Percentiles rank a stretch among this genome's conserved stretches.
phyloP scores from a whole-genome alignment of 352 stramenopile genomes.

The Phytophthora sojae region DNA sequence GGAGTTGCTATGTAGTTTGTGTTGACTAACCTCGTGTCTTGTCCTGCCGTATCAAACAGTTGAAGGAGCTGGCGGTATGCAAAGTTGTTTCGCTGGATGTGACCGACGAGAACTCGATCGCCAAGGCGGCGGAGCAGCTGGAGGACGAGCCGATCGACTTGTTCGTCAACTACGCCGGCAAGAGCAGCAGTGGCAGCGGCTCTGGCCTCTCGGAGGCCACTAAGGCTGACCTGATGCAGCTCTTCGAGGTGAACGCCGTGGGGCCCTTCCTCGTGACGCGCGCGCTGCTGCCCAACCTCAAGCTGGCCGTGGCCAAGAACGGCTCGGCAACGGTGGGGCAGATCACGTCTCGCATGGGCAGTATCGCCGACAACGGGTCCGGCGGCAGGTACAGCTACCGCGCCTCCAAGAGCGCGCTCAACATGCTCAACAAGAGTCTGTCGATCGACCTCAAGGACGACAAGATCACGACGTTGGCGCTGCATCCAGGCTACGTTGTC shows the following conservation, averaged over 20 bases:
- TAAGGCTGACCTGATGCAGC: slow-evolving; percentile 55
- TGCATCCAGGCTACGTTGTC: slow-evolving; percentile 65
- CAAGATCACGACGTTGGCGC: slow-evolving; percentile 49
- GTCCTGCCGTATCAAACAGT: slow-evolving; percentile 9
- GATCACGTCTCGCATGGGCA: slow-evolving; percentile 66
- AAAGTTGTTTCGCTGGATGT: slow-evolving; percentile 43
- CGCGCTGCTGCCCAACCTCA: slow-evolving; percentile 55
- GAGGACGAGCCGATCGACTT: slow-evolving; percentile 60
- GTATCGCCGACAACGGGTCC: no score
- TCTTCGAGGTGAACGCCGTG: slow-evolving; percentile 71
- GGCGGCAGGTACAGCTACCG: slow-evolving; percentile 70
- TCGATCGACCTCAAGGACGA: slow-evolving; percentile 52
- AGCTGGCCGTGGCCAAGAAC: slow-evolving; percentile 35
- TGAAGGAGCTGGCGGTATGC: slow-evolving; percentile 28
- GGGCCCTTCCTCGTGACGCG: slow-evolving; percentile 64
- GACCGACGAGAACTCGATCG: slow-evolving; percentile 48
- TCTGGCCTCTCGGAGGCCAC: slow-evolving; percentile 29
- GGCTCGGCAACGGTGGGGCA: slow-evolving; percentile 52
- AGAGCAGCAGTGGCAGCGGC: slow-evolving; percentile 42
- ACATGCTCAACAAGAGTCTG: slow-evolving; percentile 67
- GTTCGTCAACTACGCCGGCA: slow-evolving; percentile 71
- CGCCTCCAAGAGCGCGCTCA: slow-evolving; percentile 72
- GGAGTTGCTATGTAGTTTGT: background rate
- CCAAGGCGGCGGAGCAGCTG: slow-evolving; percentile 42
- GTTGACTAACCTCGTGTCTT: background rate